Percentiles rank a stretch among this genome's conserved stretches.
Conservation (phyloP, 352 stramenopile genomes). For the Achlya hypogyna region DNA sequence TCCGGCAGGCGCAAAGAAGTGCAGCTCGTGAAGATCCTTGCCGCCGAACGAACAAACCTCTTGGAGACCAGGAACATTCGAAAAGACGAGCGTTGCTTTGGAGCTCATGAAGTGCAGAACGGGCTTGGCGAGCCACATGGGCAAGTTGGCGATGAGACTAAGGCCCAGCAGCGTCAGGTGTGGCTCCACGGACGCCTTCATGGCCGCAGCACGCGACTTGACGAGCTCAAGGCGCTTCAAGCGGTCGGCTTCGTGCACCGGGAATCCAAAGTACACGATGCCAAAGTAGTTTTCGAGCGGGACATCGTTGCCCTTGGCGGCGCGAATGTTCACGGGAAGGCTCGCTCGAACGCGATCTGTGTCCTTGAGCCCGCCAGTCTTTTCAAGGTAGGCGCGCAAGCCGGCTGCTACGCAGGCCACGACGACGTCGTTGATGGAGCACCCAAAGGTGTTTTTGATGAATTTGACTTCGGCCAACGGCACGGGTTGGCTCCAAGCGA, state of each 20-base stretch:
- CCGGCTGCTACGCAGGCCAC: neutral
- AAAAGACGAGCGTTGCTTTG: neutral
- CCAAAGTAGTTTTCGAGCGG: neutral
- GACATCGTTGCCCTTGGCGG: neutral
- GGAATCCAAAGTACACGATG: neutral
- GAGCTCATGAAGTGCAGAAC: neutral
- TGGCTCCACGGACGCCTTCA: neutral
- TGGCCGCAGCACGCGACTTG: neutral
- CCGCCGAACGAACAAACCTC: neutral
- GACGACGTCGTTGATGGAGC: neutral
- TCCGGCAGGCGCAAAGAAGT: neutral
- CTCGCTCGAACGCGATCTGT: neutral
- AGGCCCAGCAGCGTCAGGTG: neutral
- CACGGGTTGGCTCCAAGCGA: neutral
- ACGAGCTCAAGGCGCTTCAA: neutral
- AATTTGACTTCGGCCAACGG: neutral
- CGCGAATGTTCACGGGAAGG: neutral
- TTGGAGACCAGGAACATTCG: neutral
- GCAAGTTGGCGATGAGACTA: neutral
- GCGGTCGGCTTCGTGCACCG: neutral
- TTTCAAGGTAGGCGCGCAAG: neutral
- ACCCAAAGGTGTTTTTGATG: neutral
- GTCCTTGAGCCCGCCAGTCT: neutral
- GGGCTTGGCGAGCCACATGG: neutral
- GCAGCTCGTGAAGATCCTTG: neutral